Conservation (phyloP, 306 rosid genomes). For the Prunus davidiana region DNA sequence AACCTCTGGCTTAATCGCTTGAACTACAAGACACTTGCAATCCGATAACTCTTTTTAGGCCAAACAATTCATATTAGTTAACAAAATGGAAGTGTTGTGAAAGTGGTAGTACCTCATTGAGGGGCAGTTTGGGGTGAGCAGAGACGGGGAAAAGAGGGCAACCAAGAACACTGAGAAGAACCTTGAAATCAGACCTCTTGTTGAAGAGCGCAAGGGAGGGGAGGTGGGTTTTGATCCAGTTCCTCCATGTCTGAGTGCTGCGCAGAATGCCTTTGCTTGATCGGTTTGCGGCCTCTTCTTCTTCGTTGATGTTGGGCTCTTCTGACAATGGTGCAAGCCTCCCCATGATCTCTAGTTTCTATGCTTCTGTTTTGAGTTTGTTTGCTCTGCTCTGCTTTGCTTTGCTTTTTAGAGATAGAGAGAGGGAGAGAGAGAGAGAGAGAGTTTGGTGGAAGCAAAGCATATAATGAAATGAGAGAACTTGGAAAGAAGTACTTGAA, state of each 20-base stretch:
- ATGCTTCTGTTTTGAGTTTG: not conserved
- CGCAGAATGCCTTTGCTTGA: constrained; percentile 42
- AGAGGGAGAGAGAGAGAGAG: not conserved
- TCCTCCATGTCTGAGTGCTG: constrained; percentile 63
- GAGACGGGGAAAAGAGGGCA: constrained; percentile 89
- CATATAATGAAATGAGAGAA: constrained; percentile 1
- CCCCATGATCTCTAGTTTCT: constrained; percentile 29
- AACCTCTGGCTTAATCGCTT: too few species aligned
- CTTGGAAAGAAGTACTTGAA: not conserved
- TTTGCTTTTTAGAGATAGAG: not conserved
- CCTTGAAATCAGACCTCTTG: constrained; percentile 69
- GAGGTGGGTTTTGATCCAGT: constrained; percentile 80
- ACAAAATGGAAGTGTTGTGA: not conserved
- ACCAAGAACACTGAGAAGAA: constrained; percentile 85
- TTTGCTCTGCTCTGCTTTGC: not conserved
- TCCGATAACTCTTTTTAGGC: too few species aligned
- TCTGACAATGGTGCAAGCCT: constrained; percentile 86
- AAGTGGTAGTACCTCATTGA: constrained; percentile 48
- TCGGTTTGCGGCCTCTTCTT: constrained; percentile 28
- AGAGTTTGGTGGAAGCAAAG: not conserved
- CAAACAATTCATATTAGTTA: not conserved
- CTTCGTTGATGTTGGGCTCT: constrained; percentile 69
- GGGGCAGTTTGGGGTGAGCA: constrained; percentile 37
- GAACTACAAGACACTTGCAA: too few species aligned
- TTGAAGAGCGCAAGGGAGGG: constrained; percentile 43